Evolutionary conservation across 1,139 yeast genomes (phyloP).

Genomic region (Yamadazyma taylorii): DNA sequence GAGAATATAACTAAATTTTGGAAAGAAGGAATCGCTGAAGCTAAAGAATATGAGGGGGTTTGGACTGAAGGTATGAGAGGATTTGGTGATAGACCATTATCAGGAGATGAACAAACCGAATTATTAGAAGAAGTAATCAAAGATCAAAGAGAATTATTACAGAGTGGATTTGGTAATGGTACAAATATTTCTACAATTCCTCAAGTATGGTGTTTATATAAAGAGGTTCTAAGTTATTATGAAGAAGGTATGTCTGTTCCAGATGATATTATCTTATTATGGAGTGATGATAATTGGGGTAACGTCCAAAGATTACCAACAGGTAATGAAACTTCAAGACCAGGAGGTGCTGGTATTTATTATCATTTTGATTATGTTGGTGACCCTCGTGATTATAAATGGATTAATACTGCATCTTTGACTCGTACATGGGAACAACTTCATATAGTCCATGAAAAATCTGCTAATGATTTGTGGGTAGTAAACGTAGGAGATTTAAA

Average conservation of each 20-base stretch:
- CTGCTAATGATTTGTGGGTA: conserved; percentile 16
- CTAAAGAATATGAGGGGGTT: conserved; percentile 17
- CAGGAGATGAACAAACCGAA: conserved; percentile 15
- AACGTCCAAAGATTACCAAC: conserved; percentile 19
- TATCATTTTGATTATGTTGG: conserved; percentile 21
- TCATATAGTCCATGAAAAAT: conserved; percentile 14
- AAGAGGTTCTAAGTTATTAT: conserved; percentile 19
- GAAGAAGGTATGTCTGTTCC: conserved; percentile 20
- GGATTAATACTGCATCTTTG: conserved; percentile 18
- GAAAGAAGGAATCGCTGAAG: conserved; percentile 18
- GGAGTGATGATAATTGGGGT: conserved; percentile 22
- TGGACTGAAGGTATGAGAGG: conserved; percentile 22
- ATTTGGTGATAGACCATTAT: conserved; percentile 18
- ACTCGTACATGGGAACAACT: conserved; percentile 18
- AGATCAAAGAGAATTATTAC: conserved; percentile 15
- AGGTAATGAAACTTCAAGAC: conserved; percentile 15
- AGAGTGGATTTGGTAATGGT: conserved; percentile 12
- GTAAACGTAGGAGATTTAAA: conserved; percentile 20
- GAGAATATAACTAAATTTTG: conserved; percentile 17
- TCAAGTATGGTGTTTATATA: conserved; percentile 21
- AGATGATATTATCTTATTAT: conserved; percentile 19
- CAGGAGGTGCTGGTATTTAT: conserved; percentile 21
- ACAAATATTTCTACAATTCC: conserved; percentile 16
- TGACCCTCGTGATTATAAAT: conserved; percentile 18
- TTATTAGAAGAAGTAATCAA: conserved; percentile 16